Base-by-base conservation (phyloP, 1,284 basidiomycete genomes). In the Malassezia psittaci region DNA sequence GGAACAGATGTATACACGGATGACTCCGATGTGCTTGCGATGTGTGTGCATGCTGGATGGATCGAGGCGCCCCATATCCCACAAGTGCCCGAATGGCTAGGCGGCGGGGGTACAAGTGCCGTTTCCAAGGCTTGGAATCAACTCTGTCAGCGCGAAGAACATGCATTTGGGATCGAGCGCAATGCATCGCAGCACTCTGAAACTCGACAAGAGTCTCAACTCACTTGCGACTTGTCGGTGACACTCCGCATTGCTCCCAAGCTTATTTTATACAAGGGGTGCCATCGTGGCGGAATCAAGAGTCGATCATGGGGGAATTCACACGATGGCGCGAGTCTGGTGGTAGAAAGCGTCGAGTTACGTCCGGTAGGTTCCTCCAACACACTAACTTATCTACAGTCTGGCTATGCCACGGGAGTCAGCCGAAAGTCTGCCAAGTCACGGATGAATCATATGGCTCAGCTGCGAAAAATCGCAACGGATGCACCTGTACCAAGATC, bases 1-100 rank as follows among this genome's bases (percentile, higher is more conserved):
- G 81, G 81, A 6, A 81, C 79, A 3, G 80, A 81, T 51, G 78
- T 81, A 37, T 82, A 81, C 64, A 81, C 80, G n/a, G 81, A 82
- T 66, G 81, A 82, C 64, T 81, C 80, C 24, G 79, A 81, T 63
- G 72, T 81, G 5, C 72, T 80, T 1, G 76, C 77, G 13, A 76
- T 81, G 47, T 76, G 79, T 33, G 66, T 81, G 5, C 80, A 82
- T 64, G 77, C 78, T 0, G 80, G 80, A 11, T 81, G 79, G 79
- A 63, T 66, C 78, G 48, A 72, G 76, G 57, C 77, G 75, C 70
- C 68, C 10, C 63, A 57, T 0, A 57, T 68, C 35, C 62, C 64
- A 8, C 33, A 42, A 11, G 51, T 57, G 32, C 55, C 55, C 13
- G 50, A 52, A 16, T 57, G 55, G 55, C 55, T 57, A 9, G 32